A percentile compares a stretch with the other conserved stretches of the same genome.
phyloP scores from a whole-genome alignment of 2,329 filamentous ascomycete genomes.

The Ploettnerulaceae sp. region DNA sequence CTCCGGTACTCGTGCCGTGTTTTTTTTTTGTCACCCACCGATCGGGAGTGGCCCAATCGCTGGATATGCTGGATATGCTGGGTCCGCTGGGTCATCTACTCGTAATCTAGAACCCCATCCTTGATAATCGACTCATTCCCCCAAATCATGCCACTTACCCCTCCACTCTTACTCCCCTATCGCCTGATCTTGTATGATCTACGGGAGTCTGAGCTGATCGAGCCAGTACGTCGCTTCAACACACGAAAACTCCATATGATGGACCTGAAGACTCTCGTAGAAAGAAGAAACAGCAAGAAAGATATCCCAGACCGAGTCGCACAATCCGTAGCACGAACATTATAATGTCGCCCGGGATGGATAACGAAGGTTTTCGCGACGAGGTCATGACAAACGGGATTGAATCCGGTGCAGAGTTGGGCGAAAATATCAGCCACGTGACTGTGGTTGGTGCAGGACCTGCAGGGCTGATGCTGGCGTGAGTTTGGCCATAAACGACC shows the following conservation, averaged over 20 bases:
- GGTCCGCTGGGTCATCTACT: no score
- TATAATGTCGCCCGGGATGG: constrained; percentile 22
- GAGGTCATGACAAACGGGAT: constrained; percentile 4
- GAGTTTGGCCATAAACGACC: constrained; percentile 7
- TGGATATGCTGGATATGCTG: no score
- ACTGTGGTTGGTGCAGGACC: constrained; percentile 40
- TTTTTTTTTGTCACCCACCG: background rate
- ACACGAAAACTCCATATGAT: no score
- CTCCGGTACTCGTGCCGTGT: no score
- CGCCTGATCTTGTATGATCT: constrained; percentile 11
- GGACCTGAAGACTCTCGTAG: no score
- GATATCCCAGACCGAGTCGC: background rate
- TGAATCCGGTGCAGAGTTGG: background rate
- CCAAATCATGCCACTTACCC: constrained; percentile 11
- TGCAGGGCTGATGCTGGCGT: constrained; percentile 39
- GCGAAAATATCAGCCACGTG: constrained; percentile 20
- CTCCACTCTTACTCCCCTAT: constrained; percentile 13
- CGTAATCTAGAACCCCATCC: constrained; percentile 12
- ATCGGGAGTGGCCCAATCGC: background rate
- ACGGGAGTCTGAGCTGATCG: background rate
- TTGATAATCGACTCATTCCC: constrained; percentile 13
- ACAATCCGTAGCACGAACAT: background rate
- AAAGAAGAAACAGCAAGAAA: background rate
- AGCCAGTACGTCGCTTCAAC: background rate
- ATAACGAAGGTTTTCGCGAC: constrained; percentile 19